Evolutionary conservation across 768 basidiomycete genomes (phyloP).

Genomic region (Phylloporus sp.): DNA sequence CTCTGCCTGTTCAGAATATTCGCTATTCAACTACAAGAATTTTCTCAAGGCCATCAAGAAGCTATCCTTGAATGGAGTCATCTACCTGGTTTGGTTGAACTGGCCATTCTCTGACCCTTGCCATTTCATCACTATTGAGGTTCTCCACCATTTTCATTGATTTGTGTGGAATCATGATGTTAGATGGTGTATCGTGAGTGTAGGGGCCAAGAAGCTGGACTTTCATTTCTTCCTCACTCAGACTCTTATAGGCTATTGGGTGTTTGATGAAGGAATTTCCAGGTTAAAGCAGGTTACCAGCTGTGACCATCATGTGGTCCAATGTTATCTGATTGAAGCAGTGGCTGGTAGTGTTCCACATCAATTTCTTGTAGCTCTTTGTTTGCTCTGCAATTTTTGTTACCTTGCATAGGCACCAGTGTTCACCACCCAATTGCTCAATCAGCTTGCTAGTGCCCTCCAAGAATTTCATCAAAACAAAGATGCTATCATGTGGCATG

Average conservation of each 20-base stretch:
- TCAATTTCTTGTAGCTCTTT: not conserved
- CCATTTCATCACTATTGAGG: not conserved
- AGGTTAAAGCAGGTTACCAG: slow-evolving; percentile 16
- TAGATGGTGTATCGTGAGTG: not conserved
- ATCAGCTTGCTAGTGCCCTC: slow-evolving; percentile 25
- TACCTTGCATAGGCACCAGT: slow-evolving; percentile 34
- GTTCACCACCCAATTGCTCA: slow-evolving; percentile 32
- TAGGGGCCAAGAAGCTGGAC: too few species aligned
- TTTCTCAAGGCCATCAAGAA: not conserved
- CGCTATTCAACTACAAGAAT: not conserved
- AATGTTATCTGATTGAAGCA: slow-evolving; percentile 11
- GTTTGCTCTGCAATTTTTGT: slow-evolving; percentile 37
- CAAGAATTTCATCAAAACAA: slow-evolving; percentile 37
- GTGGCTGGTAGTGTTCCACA: slow-evolving; percentile 3
- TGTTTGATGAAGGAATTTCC: slow-evolving; percentile 39
- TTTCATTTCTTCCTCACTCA: too few species aligned
- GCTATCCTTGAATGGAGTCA: not conserved
- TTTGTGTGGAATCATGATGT: slow-evolving; percentile 1
- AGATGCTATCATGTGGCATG: slow-evolving; percentile 25
- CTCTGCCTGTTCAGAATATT: not conserved
- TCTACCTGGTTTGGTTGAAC: not conserved
- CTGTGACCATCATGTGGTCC: slow-evolving; percentile 12
- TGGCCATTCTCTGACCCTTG: not conserved
- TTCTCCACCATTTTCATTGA: slow-evolving; percentile 1
- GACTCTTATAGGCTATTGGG: too few species aligned